phyloP scores from a whole-genome alignment of 306 rosid genomes.

The Quercus aquifolioides region DNA sequence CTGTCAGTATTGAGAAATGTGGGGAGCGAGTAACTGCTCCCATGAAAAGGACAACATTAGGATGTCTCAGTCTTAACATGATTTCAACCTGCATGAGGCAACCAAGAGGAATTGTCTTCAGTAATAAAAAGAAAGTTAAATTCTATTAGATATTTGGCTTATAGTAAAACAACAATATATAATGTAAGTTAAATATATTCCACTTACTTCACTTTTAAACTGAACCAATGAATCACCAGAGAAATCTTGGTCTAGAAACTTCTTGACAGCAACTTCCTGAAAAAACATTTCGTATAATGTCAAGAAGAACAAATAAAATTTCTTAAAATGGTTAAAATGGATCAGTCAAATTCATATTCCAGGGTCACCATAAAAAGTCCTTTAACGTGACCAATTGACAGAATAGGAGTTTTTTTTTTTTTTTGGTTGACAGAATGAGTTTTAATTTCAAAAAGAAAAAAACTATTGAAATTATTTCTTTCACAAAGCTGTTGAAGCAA shows the following conservation, averaged over 20 bases:
- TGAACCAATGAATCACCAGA: constrained; percentile 93
- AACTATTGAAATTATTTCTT: neutral
- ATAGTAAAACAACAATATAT: neutral
- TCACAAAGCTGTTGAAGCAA: constrained; percentile 11
- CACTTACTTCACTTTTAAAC: constrained; percentile 90
- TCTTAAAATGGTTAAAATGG: neutral
- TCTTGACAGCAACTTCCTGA: constrained; percentile 99
- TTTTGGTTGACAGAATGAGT: too few relatives aligned
- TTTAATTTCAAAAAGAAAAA: neutral
- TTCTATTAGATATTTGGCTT: neutral
- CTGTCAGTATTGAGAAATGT: constrained; percentile 91
- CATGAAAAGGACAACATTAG: constrained; percentile 99
- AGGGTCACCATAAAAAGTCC: neutral
- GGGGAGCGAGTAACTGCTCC: constrained; percentile 97
- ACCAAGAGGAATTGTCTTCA: constrained; percentile 8
- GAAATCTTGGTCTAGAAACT: constrained; percentile 92
- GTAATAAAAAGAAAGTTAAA: neutral
- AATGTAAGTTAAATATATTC: constrained; percentile 4
- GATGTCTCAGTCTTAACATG: constrained; percentile 96
- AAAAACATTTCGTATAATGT: constrained; percentile 31
- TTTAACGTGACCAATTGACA: neutral
- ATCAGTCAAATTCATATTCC: neutral
- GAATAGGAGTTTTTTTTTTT: neutral
- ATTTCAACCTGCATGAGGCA: constrained; percentile 76
- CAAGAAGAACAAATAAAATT: constrained; percentile 11